These are phyloP conservation scores for Solanum etuberosum DNA, from an alignment of 257 asterid genomes.

Conservation along the genomic window DNA sequence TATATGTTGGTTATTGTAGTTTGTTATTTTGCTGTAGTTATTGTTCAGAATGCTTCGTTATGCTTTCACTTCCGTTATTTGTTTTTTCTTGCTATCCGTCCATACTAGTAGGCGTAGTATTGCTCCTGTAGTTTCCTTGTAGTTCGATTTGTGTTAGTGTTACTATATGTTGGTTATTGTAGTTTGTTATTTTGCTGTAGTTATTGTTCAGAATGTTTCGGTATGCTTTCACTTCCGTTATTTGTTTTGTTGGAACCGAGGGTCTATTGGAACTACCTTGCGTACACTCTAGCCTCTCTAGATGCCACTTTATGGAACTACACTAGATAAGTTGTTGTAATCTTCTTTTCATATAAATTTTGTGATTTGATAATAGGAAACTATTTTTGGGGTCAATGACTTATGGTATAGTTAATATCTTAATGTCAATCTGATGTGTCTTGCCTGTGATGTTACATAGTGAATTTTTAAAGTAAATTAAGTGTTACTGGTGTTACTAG, in stretches of 20 bases:
- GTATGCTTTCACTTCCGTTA: not conserved
- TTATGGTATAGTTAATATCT: not conserved
- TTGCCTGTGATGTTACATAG: not conserved
- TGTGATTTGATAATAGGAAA: not conserved
- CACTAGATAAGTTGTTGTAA: not conserved
- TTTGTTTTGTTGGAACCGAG: not conserved
- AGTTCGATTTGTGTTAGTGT: not conserved
- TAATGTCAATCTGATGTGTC: not conserved
- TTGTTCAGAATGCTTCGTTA: not conserved
- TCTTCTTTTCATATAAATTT: not conserved
- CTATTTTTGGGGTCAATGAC: not conserved
- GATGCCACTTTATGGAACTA: not conserved
- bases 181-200: not conserved
- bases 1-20: not conserved
- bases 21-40: not conserved
- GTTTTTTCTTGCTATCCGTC: not conserved
- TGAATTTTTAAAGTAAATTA: not conserved
- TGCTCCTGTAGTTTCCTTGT: not conserved
- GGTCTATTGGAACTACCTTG: not conserved
- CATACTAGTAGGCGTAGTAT: not conserved
- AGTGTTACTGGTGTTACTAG: not conserved
- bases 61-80: not conserved
- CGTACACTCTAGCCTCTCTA: not conserved
- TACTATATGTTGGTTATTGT: not conserved
- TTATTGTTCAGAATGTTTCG: not conserved